Conservation (phyloP, 148 eudicot genomes). For the Tetragonia tetragonoides region DNA sequence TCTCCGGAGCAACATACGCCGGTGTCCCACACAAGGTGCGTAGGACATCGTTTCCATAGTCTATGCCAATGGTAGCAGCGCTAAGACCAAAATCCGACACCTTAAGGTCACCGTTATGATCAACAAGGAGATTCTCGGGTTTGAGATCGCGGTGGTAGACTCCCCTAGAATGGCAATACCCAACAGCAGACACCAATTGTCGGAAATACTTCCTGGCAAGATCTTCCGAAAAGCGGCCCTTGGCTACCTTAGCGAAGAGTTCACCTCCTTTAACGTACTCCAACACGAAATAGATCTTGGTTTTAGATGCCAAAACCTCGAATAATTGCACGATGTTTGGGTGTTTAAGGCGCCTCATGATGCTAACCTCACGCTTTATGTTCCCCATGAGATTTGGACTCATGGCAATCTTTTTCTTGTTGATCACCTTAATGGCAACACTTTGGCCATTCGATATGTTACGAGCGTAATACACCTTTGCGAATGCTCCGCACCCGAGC, state of each 20-base stretch:
- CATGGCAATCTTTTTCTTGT: constrained; percentile 7
- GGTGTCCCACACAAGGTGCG: constrained; percentile 30
- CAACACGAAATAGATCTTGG: constrained; percentile 8
- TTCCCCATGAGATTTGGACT: not conserved
- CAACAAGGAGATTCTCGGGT: constrained; percentile 10
- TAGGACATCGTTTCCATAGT: not conserved
- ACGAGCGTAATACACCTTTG: constrained; percentile 1
- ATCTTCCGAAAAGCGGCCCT: constrained; percentile 11
- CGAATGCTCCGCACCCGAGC: constrained; percentile 14
- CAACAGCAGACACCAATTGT: constrained; percentile 8
- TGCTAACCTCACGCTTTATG: constrained; percentile 12
- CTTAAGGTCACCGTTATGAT: constrained; percentile 7
- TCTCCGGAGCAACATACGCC: constrained; percentile 18
- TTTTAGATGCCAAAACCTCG: constrained; percentile 11
- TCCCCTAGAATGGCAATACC: constrained; percentile 7
- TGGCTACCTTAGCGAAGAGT: constrained; percentile 10
- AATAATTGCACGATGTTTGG: not conserved
- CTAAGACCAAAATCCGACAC: constrained; percentile 5
- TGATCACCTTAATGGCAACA: constrained; percentile 15
- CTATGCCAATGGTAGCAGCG: not conserved
- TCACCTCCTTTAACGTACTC: constrained; percentile 16
- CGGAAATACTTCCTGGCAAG: constrained; percentile 5
- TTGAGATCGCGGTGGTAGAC: constrained; percentile 14
- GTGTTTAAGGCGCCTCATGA: constrained; percentile 8
- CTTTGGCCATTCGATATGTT: not conserved